Percentiles rank a stretch among this genome's conserved stretches.
Conservation (phyloP, 352 stramenopile species). For the Plasmopara viticola region DNA sequence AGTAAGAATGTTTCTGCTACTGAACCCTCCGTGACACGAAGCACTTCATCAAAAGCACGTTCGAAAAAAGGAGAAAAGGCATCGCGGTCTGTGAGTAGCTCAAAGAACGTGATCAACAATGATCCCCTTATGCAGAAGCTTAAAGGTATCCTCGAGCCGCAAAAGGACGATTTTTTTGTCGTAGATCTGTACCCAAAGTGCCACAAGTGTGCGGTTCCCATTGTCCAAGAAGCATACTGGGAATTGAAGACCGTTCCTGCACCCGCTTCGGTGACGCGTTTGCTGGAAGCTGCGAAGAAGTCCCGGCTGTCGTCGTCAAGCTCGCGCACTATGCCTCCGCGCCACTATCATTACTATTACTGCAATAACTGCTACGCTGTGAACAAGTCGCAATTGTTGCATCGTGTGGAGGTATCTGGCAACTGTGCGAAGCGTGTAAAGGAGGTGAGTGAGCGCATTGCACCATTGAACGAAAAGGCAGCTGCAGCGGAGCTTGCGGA, state of each 20-base stretch:
- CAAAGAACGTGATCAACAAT: slow-evolving; percentile 73
- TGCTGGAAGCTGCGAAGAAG: slow-evolving; percentile 80
- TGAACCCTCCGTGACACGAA: slow-evolving; percentile 54
- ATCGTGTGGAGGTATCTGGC: slow-evolving; percentile 64
- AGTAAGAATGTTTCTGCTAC: slow-evolving; percentile 32
- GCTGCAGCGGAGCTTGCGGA: slow-evolving; percentile 51
- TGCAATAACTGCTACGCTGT: slow-evolving; percentile 59
- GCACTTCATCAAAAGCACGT: slow-evolving; percentile 60
- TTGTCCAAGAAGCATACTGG: slow-evolving; percentile 84
- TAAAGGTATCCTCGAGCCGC: slow-evolving; percentile 95
- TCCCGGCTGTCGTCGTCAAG: slow-evolving; percentile 55
- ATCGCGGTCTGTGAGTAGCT: slow-evolving; percentile 34
- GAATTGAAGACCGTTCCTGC: slow-evolving; percentile 67
- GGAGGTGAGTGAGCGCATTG: slow-evolving; percentile 56
- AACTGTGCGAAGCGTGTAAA: slow-evolving; percentile 59
- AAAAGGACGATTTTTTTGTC: slow-evolving; percentile 99
- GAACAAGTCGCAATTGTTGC: slow-evolving; percentile 69
- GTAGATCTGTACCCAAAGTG: slow-evolving; percentile 89
- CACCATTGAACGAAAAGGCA: slow-evolving; percentile 57
- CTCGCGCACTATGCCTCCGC: slow-evolving; percentile 54
- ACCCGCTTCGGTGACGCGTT: slow-evolving; percentile 55
- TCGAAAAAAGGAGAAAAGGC: slow-evolving; percentile 54
- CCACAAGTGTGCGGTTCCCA: slow-evolving; percentile 84
- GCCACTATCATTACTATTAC: slow-evolving; percentile 84
- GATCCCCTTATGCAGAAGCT: slow-evolving; percentile 98